Evolutionary conservation across 495 filamentous ascomycete species (phyloP).

Genomic region (Tuber calosporum): DNA sequence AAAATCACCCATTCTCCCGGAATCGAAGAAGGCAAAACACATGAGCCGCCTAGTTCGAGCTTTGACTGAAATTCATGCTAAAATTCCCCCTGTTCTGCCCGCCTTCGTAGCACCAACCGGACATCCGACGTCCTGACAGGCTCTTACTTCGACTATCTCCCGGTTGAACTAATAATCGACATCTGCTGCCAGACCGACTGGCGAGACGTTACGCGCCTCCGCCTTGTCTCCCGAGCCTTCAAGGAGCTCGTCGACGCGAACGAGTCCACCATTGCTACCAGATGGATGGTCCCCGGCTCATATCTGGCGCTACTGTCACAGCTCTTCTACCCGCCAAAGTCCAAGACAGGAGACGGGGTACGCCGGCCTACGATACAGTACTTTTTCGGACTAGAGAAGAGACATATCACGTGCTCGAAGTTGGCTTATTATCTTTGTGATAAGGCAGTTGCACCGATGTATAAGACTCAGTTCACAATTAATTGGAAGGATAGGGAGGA

Average conservation of each 20-base stretch:
- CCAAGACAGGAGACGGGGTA: constrained; percentile 9
- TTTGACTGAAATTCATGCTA: constrained; percentile 11
- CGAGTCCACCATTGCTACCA: constrained; percentile 36
- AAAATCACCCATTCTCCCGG: neutral
- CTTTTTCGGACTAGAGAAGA: constrained; percentile 34
- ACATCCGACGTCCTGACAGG: constrained; percentile 21
- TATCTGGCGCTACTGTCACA: constrained; percentile 37
- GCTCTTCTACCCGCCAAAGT: constrained; percentile 38
- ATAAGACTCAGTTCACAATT: constrained; percentile 16
- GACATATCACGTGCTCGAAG: constrained; percentile 35
- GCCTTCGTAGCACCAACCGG: constrained; percentile 11
- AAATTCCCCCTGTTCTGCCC: constrained; percentile 6
- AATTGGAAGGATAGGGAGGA: constrained; percentile 26
- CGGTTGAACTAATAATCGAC: constrained; percentile 39
- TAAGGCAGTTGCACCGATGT: constrained; percentile 37
- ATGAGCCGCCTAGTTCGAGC: constrained; percentile 8
- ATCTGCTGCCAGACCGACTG: constrained; percentile 36
- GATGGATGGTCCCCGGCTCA: constrained; percentile 27
- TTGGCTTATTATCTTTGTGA: constrained; percentile 39
- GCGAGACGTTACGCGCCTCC: constrained; percentile 31
- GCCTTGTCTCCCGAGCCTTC: constrained; percentile 41
- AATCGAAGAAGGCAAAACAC: neutral
- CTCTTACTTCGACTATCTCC: constrained; percentile 41
- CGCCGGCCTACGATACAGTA: constrained; percentile 34
- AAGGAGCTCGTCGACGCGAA: constrained; percentile 37